Evolutionary conservation across 2,329 filamentous ascomycete species (phyloP).

Genomic region (Colletotrichum caudatum): DNA sequence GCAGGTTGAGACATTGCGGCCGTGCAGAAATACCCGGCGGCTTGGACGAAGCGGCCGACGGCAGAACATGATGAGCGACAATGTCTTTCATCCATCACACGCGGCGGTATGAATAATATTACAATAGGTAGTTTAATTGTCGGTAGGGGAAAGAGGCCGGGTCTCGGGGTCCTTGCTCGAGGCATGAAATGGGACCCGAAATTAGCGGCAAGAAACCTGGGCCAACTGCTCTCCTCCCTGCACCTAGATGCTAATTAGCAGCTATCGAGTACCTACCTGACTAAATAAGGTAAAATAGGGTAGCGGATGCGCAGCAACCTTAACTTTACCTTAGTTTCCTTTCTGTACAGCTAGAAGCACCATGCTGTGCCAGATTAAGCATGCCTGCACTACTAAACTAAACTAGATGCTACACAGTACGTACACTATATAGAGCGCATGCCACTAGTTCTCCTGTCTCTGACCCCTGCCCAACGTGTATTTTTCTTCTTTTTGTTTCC

Average conservation of each 20-base stretch:
- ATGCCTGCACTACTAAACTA: too few relatives aligned
- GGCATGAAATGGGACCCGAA: constrained; percentile 27
- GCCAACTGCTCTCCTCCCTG: constrained; percentile 3
- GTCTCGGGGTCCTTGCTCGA: neutral
- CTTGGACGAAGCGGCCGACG: neutral
- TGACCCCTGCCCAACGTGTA: neutral
- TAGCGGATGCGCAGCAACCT: constrained; percentile 15
- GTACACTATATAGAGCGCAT: neutral
- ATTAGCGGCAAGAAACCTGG: constrained; percentile 30
- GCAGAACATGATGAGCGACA: neutral
- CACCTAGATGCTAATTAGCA: too few relatives aligned
- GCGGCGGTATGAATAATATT: neutral
- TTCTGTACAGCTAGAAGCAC: neutral
- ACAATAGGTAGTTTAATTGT: too few relatives aligned
- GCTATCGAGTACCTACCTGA: too few relatives aligned
- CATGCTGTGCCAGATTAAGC: too few relatives aligned
- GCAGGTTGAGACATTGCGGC: neutral
- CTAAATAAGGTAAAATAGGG: neutral
- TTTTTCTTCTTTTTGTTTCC: neutral
- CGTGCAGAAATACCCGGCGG: neutral
- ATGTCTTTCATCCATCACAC: neutral
- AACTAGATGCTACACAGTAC: neutral
- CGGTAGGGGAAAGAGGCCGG: too few relatives aligned
- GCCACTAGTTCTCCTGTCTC: neutral
- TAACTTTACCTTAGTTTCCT: neutral